These are phyloP conservation scores for Apiotrichum sp. DNA, from an alignment of 1,284 basidiomycete genomes.

Conservation along the genomic window DNA sequence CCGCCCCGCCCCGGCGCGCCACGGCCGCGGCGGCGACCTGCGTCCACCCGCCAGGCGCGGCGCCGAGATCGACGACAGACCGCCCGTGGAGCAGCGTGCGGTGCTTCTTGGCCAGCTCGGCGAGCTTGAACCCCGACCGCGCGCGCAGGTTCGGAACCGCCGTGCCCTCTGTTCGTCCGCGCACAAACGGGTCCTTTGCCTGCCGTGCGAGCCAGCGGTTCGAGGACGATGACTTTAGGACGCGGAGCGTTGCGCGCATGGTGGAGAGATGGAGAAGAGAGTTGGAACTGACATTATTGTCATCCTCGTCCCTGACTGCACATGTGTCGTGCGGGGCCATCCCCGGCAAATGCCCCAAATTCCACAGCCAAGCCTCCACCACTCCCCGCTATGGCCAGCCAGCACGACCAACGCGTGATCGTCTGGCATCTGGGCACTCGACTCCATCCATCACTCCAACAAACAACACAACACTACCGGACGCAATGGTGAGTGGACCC, in stretches of 20 bases:
- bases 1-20: conserved; percentile 40
- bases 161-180: conserved; percentile 12
- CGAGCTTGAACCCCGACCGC: conserved; percentile 76
- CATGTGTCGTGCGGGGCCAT: no score
- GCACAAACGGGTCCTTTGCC: conserved; percentile 41
- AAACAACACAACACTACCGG: not conserved
- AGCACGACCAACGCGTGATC: no score
- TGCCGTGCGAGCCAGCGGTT: conserved; percentile 45
- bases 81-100: conserved; percentile 52
- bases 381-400: no score
- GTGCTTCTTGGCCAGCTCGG: conserved; percentile 30
- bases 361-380: no score
- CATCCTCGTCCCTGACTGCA: no score
- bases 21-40: conserved; percentile 57
- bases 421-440: no score
- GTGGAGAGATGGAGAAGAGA: not conserved
- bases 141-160: conserved; percentile 55
- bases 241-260: conserved; percentile 17
- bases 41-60: conserved; percentile 82
- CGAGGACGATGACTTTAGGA: conserved; percentile 35
- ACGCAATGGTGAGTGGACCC: no score
- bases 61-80: conserved; percentile 73
- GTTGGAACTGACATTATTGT: no score
- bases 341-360: no score
- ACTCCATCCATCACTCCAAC: not conserved